Base-by-base conservation (phyloP, 768 basidiomycete species). In the Candolleomyces aberdarensis region DNA sequence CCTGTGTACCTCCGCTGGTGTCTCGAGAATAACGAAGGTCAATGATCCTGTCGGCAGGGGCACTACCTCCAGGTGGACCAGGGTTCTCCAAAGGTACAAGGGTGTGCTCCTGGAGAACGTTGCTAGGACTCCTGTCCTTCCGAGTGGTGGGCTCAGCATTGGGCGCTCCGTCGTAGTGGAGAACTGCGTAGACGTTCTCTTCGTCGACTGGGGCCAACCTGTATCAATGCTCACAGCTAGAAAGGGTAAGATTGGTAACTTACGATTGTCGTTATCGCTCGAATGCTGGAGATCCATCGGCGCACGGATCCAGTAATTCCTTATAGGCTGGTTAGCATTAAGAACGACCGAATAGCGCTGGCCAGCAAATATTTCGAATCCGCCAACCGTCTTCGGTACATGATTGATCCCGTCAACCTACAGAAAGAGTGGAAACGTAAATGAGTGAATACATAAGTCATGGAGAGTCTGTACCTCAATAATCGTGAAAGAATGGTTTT, bases 311-410 rank as follows among this genome's bases (percentile, higher is more conserved):
- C 76, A 78, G 62, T 79, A 80, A 60, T 79, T 80, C 26, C 58
- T 67, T 3, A 76, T 64, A 0, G 70, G 64, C 57, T 78, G 76
- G 58, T 74, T 72, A 3, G 78, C 76, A 10, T 71, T 63, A 26
- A 80, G 63, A 60, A 75, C 66, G 31, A 67, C 61, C 1, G 68
- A 82, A 56, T 83, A 83, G 10, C 81, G 74, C 63, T 83, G 81
- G 3, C 74, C 78, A 14, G 73, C 72, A 48, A 70, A 74, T 51
- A 81, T 65, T 6, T 72, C 66, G 47, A 79, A 65, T 32, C 65
- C 69, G 60, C 77, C 75, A 5, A 80, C 77, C 13, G 57, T 61
- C 44, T 64, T 61, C 22, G 62, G 26, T 64, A 64, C 52, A 14
- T 67, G 70, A 19, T 71, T 66, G 26, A 68, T 66, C 41, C 76